Base-by-base conservation (phyloP, 164 flowering plant species). In the Umbilicus rupestris region DNA sequence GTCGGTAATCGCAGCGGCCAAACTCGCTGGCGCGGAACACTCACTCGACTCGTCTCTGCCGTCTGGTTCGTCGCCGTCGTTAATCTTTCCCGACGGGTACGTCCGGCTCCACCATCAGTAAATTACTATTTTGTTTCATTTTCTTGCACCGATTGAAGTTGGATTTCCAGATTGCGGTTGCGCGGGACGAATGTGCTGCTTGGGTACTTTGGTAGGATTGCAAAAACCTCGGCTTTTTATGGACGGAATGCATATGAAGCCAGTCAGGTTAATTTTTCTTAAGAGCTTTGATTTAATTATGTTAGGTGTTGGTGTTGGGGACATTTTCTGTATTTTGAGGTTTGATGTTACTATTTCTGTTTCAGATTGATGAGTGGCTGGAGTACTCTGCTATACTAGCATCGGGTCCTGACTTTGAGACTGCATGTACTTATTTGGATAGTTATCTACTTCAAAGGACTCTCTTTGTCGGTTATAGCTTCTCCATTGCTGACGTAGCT, bases 351-450 rank as follows among this genome's bases (percentile, higher is more conserved):
- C 47, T 41, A 33, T 5, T 30, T 6, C 6, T 62, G 52, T 73
- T 73, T 16, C 80, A 94, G 97, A 83, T 94, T 74, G 96, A 89
- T 74, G 77, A 87, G 71, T 87, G 86, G 93, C 65, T 94, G 41
- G 95, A 89, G 0, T 87, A 83, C 75, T 78, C 88, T 31, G 75
- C 82, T 16, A 64, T 79, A 14, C 74, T 90, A 69, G 77, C 87
- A 29, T 70, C 75, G 16, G 95, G 93, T n/a, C 79, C 96, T 33
- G 87, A 92, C 49, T 94, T 90, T 74, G 97, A 90, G 83, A 80
- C 63, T 77, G 97, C 88, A 15, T 89, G 92, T 76, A 64, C 28
- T 64, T 80, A 77, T 59, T 73, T 89, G 59, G 86, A 89, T 77
- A 78, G 55, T 15, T 83, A 83, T 78, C 65, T 94, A 31, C 75